Conservation (phyloP, 208 protist genomes). For the Acanthamoeba healyi region DNA sequence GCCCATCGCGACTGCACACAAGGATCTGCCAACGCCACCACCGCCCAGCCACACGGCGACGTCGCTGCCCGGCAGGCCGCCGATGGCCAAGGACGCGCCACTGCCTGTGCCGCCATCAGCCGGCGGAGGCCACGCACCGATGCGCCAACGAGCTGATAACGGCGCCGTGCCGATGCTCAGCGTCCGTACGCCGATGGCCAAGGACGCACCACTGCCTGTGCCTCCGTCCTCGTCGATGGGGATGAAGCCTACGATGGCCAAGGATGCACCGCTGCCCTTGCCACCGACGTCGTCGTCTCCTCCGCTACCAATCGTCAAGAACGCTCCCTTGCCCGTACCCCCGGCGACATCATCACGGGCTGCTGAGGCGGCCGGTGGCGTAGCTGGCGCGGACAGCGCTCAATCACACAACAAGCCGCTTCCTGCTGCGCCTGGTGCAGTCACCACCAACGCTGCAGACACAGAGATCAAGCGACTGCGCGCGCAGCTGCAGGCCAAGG, state of each 20-base stretch:
- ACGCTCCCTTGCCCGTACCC: no score
- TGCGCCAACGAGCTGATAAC: neutral
- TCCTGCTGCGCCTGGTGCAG: neutral
- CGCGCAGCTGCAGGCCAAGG: neutral
- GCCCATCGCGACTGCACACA: neutral
- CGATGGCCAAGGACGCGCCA: neutral
- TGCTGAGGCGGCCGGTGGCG: neutral
- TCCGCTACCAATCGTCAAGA: no score
- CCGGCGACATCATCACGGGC: neutral
- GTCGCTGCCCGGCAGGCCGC: neutral
- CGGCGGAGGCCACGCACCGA: neutral
- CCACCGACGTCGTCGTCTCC: neutral
- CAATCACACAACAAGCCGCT: slow-evolving; percentile 7
- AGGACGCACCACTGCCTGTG: neutral
- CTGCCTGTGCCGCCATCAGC: neutral
- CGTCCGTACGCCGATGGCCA: neutral
- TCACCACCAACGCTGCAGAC: neutral
- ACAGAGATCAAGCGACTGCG: neutral
- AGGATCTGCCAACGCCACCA: neutral
- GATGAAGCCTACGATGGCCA: neutral
- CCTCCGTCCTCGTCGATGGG: neutral
- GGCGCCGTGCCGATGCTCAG: neutral
- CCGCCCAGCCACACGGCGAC: neutral
- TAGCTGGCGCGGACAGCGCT: neutral
- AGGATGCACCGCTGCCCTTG: neutral